Evolutionary conservation across 1,139 yeast genomes (phyloP).

Genomic region (Debaryomyces robertsiae): DNA sequence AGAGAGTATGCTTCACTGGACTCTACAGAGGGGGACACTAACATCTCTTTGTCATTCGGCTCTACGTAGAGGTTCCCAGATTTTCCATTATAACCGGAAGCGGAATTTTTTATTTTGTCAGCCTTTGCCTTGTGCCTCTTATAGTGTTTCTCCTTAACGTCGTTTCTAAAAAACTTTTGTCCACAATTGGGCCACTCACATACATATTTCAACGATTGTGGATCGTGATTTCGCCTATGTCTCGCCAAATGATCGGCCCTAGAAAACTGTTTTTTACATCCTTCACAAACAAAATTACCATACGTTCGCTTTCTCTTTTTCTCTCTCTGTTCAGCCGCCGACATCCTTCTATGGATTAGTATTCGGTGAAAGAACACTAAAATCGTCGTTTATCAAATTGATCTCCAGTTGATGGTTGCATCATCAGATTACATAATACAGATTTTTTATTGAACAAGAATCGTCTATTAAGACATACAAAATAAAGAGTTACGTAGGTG

Average conservation of each 20-base stretch:
- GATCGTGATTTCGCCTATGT: conserved; percentile 44
- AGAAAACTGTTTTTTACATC: conserved; percentile 37
- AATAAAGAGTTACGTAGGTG: conserved; percentile 1
- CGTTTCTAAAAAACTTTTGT: conserved; percentile 38
- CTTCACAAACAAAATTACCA: conserved; percentile 21
- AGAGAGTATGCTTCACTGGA: background rate
- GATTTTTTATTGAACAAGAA: background rate
- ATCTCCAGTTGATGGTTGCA: conserved; percentile 3
- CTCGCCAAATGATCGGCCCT: conserved; percentile 42
- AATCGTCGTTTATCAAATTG: conserved; percentile 1
- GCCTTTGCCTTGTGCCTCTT: conserved; percentile 27
- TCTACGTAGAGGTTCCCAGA: background rate
- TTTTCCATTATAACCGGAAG: background rate
- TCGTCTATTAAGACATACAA: conserved; percentile 1
- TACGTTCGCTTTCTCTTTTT: conserved; percentile 16
- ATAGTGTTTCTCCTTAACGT: conserved; percentile 38
- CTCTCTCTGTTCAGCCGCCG: background rate
- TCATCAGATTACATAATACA: conserved; percentile 6
- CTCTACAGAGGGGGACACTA: background rate
- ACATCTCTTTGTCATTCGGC: background rate
- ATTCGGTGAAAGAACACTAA: background rate
- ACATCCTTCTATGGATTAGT: background rate
- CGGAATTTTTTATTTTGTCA: conserved; percentile 7
- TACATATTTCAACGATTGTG: conserved; percentile 23
- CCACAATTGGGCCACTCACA: conserved; percentile 41